Evolutionary conservation across 176 grass and related monocot species (phyloP).

Genomic region (Rhynchospora breviuscula): DNA sequence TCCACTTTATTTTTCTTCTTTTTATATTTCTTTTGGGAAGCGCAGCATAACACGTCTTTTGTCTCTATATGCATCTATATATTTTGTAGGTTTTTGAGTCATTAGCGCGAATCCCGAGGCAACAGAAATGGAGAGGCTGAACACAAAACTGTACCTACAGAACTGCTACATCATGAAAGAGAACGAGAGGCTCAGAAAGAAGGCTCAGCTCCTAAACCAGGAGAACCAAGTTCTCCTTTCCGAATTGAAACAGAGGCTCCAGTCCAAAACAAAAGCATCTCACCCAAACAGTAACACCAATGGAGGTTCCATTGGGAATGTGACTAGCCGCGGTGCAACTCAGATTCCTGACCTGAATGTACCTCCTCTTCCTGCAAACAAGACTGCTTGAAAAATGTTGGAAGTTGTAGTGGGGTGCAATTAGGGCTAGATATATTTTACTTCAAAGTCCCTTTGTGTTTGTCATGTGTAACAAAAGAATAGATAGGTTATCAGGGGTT

Average conservation of each 20-base stretch:
- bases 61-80: background rate
- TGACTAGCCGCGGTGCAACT: background rate
- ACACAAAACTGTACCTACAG: conserved; percentile 79
- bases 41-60: background rate
- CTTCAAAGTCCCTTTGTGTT: conserved; percentile 18
- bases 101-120: background rate
- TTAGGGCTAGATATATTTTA: conserved; percentile 29
- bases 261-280: conserved; percentile 31
- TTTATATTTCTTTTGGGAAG: conserved; percentile 9
- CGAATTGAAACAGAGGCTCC: conserved; percentile 70
- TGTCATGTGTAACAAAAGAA: background rate
- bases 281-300: background rate
- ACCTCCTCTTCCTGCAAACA: conserved; percentile 27
- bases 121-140: conserved; percentile 60
- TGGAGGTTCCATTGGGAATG: background rate
- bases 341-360: conserved; percentile 59
- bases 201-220: conserved; percentile 68
- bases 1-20: conserved; percentile 7
- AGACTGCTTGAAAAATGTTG: conserved; percentile 10
- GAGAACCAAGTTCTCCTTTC: conserved; percentile 81
- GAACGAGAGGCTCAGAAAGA: conserved; percentile 92
- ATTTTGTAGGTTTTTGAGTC: background rate
- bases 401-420: background rate
- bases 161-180: conserved; percentile 97
- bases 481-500: conserved; percentile 3